Conservation (phyloP, 1,284 basidiomycete genomes). For the Cronartium ribicola region DNA sequence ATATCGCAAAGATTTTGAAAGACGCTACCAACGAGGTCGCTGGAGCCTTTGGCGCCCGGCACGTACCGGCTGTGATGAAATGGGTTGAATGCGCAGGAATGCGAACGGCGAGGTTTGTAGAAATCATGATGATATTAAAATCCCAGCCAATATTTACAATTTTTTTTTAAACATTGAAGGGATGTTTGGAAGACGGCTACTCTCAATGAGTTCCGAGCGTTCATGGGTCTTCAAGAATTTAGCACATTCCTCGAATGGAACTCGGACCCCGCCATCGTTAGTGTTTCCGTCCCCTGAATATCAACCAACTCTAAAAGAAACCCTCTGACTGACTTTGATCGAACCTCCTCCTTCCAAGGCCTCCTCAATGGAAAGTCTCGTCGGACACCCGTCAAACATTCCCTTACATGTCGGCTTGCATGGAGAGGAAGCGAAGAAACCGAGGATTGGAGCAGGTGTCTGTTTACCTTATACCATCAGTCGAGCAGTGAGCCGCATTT, state of each 20-base stretch:
- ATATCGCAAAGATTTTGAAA: conserved; percentile 29
- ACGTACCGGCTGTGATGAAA: conserved; percentile 22
- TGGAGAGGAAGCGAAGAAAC: conserved; percentile 36
- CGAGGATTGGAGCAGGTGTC: conserved; percentile 35
- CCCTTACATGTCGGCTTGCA: conserved; percentile 37
- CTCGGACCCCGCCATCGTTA: conserved; percentile 22
- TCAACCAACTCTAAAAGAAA: neutral
- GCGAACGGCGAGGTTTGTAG: conserved; percentile 38
- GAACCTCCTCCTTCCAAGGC: neutral
- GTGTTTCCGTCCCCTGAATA: neutral
- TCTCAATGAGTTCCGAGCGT: conserved; percentile 35
- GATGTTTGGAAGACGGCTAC: conserved; percentile 39
- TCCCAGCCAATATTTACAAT: no score
- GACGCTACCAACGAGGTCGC: conserved; percentile 39
- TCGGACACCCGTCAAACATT: conserved; percentile 40
- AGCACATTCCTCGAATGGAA: conserved; percentile 38
- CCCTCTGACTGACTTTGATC: neutral
- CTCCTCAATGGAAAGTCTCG: conserved; percentile 35
- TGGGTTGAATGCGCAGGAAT: conserved; percentile 42
- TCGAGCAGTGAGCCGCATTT: neutral
- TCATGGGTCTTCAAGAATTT: conserved; percentile 32
- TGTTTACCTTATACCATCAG: conserved; percentile 35
- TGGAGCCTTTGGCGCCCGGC: conserved; percentile 32
- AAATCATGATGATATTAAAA: neutral
- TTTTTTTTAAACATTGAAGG: neutral